Conservation (phyloP, 2,329 filamentous ascomycete genomes). For the Aspergillus unguis region DNA sequence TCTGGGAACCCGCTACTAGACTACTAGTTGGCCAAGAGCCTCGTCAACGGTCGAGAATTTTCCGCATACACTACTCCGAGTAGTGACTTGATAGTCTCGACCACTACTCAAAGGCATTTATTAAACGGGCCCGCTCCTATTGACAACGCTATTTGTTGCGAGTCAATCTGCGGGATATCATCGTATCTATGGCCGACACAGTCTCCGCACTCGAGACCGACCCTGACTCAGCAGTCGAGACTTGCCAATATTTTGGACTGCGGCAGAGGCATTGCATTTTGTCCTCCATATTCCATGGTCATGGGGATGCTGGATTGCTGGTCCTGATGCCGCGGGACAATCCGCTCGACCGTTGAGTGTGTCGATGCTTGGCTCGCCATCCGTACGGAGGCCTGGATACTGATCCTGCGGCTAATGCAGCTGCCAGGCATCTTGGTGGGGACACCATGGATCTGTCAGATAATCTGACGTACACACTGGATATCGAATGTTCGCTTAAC, state of each 20-base stretch:
- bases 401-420: too few species aligned
- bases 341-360: too few species aligned
- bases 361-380: too few species aligned
- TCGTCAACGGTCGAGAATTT: background rate
- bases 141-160: background rate
- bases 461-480: too few species aligned
- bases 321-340: too few species aligned
- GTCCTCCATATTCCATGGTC: background rate
- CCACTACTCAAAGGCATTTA: constrained; percentile 1
- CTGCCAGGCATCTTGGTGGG: too few species aligned
- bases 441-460: too few species aligned
- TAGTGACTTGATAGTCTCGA: background rate
- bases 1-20: background rate
- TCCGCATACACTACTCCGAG: background rate
- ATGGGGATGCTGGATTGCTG: background rate
- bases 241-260: background rate
- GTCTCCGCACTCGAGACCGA: constrained; percentile 3
- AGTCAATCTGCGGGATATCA: constrained; percentile 7
- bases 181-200: background rate
- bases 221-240: constrained; percentile 9
- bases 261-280: background rate
- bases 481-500: too few species aligned
- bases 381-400: too few species aligned
- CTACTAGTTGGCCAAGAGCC: background rate
- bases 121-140: constrained; percentile 2